phyloP scores from a whole-genome alignment of 1,284 basidiomycete species.

The Ganoderma leucocontextum region DNA sequence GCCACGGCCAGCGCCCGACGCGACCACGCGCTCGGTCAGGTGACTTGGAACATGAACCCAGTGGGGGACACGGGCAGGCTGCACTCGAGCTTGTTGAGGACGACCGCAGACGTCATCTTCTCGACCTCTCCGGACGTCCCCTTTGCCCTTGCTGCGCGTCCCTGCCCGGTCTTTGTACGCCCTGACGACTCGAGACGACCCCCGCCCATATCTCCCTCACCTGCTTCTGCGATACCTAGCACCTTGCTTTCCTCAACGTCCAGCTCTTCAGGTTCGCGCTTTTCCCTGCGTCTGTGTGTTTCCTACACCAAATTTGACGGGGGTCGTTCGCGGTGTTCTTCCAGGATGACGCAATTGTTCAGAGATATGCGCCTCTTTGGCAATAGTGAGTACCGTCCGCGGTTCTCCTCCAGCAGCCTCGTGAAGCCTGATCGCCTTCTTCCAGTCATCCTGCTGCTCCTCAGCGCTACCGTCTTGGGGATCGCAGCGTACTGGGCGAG shows the following conservation, averaged over 20 bases:
- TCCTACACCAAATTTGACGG: background rate
- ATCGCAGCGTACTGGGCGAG: conserved; percentile 69
- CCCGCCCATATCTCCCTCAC: conserved; percentile 9
- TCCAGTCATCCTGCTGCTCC: conserved; percentile 63
- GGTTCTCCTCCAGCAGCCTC: conserved; percentile 8
- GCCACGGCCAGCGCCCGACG: background rate
- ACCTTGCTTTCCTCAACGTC: background rate
- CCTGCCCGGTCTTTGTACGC: conserved; percentile 9
- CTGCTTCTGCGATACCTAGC: background rate
- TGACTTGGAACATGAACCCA: conserved; percentile 14
- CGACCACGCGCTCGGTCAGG: conserved; percentile 18
- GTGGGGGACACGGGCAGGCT: background rate
- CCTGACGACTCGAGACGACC: conserved; percentile 19
- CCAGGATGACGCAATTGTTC: conserved; percentile 44
- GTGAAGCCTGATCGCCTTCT: conserved; percentile 15
- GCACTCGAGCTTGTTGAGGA: conserved; percentile 1
- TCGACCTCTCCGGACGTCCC: background rate
- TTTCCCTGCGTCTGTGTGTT: conserved; percentile 4
- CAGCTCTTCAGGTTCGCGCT: conserved; percentile 20
- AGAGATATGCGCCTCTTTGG: conserved; percentile 44
- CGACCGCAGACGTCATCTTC: conserved; percentile 20
- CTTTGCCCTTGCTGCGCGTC: conserved; percentile 20
- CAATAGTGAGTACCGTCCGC: conserved; percentile 35
- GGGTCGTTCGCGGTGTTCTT: background rate
- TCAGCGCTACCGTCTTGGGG: conserved; percentile 73